These are phyloP conservation scores for Umbilicaria muhlenbergii DNA, from an alignment of 495 filamentous ascomycete genomes.

Conservation along the genomic window DNA sequence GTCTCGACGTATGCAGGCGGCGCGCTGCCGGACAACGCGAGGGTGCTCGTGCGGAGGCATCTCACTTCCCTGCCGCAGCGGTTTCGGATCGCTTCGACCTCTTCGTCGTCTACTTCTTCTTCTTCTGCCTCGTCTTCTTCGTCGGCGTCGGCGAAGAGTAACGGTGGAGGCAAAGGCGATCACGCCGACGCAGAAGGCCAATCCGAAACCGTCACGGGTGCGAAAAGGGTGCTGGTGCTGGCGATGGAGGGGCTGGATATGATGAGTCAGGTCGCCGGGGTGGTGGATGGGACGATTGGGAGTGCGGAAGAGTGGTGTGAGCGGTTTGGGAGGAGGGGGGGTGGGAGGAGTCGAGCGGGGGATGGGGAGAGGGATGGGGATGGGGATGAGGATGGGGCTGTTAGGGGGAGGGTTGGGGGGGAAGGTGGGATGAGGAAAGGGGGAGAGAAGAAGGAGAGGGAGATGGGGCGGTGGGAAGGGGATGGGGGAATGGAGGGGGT, in stretches of 20 bases:
- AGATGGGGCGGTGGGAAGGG: too few species aligned
- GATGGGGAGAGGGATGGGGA: too few species aligned
- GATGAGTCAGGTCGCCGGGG: conserved; percentile 67
- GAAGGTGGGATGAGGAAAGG: too few species aligned
- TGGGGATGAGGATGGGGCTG: too few species aligned
- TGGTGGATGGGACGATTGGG: conserved; percentile 68
- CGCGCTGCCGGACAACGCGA: conserved; percentile 70
- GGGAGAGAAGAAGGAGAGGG: too few species aligned
- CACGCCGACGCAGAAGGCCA: conserved; percentile 9
- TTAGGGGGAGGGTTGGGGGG: too few species aligned
- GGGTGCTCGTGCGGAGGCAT: conserved; percentile 60
- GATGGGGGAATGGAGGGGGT: too few species aligned
- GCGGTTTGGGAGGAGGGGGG: conserved; percentile 39
- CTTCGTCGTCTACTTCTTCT: conserved; percentile 22
- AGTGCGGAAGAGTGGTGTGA: conserved; percentile 83
- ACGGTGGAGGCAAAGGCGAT: conserved; percentile 11
- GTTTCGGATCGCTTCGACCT: conserved; percentile 42
- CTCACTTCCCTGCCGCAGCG: conserved; percentile 63
- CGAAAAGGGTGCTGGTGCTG: conserved; percentile 59
- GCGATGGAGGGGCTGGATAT: conserved; percentile 81
- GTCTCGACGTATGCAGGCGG: conserved; percentile 75
- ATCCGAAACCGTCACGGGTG: conserved; percentile 25
- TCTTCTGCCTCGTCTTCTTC: conserved; percentile 20
- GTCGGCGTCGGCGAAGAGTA: conserved; percentile 8
- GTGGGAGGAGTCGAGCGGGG: not conserved